Percentiles rank a stretch among this genome's conserved stretches.
These are phyloP conservation scores for Coleophoma cylindrospora DNA, from an alignment of 2,329 filamentous ascomycete genomes.

Conservation along the genomic window DNA sequence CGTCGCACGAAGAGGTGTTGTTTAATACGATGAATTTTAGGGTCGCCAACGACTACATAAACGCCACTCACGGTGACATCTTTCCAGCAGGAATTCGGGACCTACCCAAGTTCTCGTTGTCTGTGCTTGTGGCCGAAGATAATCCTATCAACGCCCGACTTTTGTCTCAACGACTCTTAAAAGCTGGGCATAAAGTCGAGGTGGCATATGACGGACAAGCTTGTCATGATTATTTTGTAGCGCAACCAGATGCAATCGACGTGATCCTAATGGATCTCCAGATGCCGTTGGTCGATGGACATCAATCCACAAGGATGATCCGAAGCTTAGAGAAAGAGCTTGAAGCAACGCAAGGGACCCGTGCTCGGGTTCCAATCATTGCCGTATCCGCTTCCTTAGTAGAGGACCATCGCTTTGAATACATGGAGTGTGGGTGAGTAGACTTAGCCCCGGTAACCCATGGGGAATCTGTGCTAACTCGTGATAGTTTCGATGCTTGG, in stretches of 20 bases:
- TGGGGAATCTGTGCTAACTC: neutral
- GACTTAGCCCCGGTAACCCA: neutral
- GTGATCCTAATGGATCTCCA: conserved; percentile 13
- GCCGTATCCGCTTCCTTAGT: conserved; percentile 15
- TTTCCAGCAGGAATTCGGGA: conserved; percentile 35
- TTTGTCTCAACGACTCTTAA: conserved; percentile 66
- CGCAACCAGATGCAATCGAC: conserved; percentile 31
- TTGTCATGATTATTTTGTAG: conserved; percentile 68
- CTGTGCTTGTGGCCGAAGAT: conserved; percentile 73
- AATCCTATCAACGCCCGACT: conserved; percentile 80
- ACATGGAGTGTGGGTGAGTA: conserved; percentile 19
- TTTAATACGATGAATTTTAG: no score
- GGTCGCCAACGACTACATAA: neutral
- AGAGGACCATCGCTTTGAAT: conserved; percentile 17
- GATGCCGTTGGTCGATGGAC: conserved; percentile 20
- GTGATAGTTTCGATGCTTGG: conserved; percentile 17
- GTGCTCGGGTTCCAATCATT: conserved; percentile 15
- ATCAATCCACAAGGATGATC: conserved; percentile 18
- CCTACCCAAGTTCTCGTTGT: conserved; percentile 30
- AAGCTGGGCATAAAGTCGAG: conserved; percentile 67
- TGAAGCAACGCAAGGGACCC: neutral
- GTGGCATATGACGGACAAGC: conserved; percentile 70
- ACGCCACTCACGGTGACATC: neutral
- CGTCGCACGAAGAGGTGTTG: no score
- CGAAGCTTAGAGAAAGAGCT: conserved; percentile 14